phyloP scores from a whole-genome alignment of 1,284 basidiomycete species.

The Puccinia polysora region DNA sequence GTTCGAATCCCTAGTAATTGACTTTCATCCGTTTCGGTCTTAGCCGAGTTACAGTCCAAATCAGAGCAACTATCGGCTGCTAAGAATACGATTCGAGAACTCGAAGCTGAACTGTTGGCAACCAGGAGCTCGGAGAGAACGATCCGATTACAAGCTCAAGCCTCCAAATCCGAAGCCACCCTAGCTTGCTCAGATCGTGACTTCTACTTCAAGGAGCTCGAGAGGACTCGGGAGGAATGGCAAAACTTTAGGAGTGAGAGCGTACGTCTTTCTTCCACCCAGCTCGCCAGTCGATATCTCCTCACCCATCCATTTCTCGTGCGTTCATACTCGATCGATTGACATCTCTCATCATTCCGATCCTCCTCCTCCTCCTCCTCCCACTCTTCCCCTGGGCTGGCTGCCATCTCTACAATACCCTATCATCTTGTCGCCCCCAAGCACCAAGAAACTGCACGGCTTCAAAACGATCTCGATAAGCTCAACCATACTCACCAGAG shows the following conservation, averaged over 20 bases:
- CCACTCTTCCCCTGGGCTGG: neutral
- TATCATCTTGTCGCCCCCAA: neutral
- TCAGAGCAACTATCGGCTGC: slow-evolving; percentile 13
- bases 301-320: neutral
- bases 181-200: slow-evolving; percentile 30
- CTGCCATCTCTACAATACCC: neutral
- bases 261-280: neutral
- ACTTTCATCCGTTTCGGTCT: neutral
- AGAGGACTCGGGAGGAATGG: slow-evolving; percentile 20
- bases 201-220: slow-evolving; percentile 35
- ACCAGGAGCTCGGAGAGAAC: slow-evolving; percentile 21
- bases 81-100: slow-evolving; percentile 6
- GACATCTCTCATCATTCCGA: slow-evolving; percentile 1
- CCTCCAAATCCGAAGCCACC: slow-evolving; percentile 8
- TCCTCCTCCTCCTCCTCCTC: neutral
- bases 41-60: slow-evolving; percentile 17
- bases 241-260: slow-evolving; percentile 31
- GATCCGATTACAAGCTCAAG: slow-evolving; percentile 28
- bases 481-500: slow-evolving; percentile 16
- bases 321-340: neutral
- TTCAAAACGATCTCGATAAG: slow-evolving; percentile 38
- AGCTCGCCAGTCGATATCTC: too few relatives aligned
- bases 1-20: neutral
- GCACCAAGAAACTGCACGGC: slow-evolving; percentile 35
- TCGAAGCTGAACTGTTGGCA: slow-evolving; percentile 17